Evolutionary conservation across 2,329 filamentous ascomycete species (phyloP).

Genomic region (Xylariaceae sp.): DNA sequence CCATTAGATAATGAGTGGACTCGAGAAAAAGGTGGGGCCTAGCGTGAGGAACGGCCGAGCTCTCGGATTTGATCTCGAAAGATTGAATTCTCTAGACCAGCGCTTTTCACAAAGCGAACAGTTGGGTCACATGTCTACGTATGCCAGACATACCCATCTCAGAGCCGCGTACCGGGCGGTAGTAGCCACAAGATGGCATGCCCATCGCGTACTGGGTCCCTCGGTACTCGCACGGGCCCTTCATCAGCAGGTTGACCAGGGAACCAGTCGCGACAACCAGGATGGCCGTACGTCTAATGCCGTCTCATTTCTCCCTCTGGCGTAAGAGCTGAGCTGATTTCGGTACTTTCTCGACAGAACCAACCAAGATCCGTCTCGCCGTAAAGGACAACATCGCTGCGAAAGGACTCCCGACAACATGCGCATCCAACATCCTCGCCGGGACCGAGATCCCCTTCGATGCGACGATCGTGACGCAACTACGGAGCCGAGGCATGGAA

Average conservation of each 20-base stretch:
- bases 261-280: neutral
- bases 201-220: neutral
- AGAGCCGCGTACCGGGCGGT: constrained; percentile 27
- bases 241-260: constrained; percentile 13
- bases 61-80: neutral
- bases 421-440: constrained; percentile 70
- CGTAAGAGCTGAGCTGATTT: neutral
- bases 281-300: constrained; percentile 2
- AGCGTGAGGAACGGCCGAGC: neutral
- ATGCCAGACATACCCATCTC: constrained; percentile 30
- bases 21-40: neutral
- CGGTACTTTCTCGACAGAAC: neutral
- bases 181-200: constrained; percentile 24
- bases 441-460: constrained; percentile 71
- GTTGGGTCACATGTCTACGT: constrained; percentile 32
- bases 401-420: constrained; percentile 65
- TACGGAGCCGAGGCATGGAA: constrained; percentile 57
- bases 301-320: neutral
- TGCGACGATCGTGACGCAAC: constrained; percentile 69
- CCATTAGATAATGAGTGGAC: neutral
- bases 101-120: constrained; percentile 5
- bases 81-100: neutral
- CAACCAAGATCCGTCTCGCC: constrained; percentile 39
- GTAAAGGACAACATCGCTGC: constrained; percentile 78
- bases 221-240: constrained; percentile 4